phyloP scores from a whole-genome alignment of 805 yeast species.

The Metschnikowia cubensis region DNA sequence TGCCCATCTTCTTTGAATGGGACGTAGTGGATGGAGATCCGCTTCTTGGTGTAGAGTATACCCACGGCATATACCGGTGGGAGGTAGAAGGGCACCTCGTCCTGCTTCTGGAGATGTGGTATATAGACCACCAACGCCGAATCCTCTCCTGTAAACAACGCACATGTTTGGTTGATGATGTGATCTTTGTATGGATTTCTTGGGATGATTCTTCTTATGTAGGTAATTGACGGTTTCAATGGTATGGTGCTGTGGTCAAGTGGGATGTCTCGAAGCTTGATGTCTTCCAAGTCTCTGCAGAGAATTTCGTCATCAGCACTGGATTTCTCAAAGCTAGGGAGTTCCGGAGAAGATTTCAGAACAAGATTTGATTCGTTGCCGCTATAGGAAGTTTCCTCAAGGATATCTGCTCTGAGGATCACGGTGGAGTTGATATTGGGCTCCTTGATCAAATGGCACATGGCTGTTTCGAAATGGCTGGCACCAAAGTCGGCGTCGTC shows the following conservation, averaged over 20 bases:
- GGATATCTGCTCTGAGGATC: slow-evolving; percentile 80
- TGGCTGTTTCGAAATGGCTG: slow-evolving; percentile 66
- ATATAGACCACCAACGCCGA: slow-evolving; percentile 63
- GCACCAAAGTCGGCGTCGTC: slow-evolving; percentile 45
- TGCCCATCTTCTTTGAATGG: slow-evolving; percentile 45
- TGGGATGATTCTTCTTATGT: slow-evolving; percentile 86
- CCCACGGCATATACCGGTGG: slow-evolving; percentile 83
- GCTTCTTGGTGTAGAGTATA: slow-evolving; percentile 45
- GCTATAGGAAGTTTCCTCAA: slow-evolving; percentile 46
- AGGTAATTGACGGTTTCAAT: slow-evolving; percentile 40
- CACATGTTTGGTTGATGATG: slow-evolving; percentile 81
- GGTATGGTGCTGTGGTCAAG: slow-evolving; percentile 18
- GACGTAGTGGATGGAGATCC: slow-evolving; percentile 68
- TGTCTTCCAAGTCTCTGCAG: slow-evolving; percentile 33
- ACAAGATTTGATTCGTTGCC: slow-evolving; percentile 28
- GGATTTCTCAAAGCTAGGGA: slow-evolving; percentile 24
- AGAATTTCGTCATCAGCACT: slow-evolving; percentile 15
- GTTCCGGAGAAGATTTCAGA: slow-evolving; percentile 23
- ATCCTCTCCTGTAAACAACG: slow-evolving; percentile 38
- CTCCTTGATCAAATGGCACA: slow-evolving; percentile 72
- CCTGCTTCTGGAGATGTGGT: slow-evolving; percentile 62
- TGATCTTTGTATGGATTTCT: slow-evolving; percentile 84
- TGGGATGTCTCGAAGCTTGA: slow-evolving; percentile 28
- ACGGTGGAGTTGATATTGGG: slow-evolving; percentile 93
- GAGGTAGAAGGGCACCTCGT: slow-evolving; percentile 80